A percentile compares a stretch with the other conserved stretches of the same genome.
These are phyloP conservation scores for Termitomyces bulborhizus DNA, from an alignment of 768 basidiomycete genomes.

Conservation along the genomic window DNA sequence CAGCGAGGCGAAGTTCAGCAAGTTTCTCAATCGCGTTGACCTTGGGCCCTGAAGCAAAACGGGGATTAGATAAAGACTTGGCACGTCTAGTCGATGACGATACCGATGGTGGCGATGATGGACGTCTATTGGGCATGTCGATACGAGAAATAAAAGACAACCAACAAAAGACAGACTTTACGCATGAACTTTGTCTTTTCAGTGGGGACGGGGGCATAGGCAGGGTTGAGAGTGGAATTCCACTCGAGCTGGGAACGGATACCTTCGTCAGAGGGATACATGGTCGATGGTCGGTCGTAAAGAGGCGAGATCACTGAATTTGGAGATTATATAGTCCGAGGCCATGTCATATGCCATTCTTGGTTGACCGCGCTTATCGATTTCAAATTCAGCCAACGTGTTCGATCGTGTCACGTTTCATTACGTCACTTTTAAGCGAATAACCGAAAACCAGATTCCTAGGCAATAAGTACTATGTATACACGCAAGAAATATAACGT, in stretches of 20 bases:
- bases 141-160: not conserved
- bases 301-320: conserved; percentile 15
- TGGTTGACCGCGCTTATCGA: conserved; percentile 13
- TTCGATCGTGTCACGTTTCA: conserved; percentile 10
- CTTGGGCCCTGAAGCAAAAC: conserved; percentile 68
- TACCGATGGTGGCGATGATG: conserved; percentile 98
- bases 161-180: conserved; percentile 55
- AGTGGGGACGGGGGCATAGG: conserved; percentile 62
- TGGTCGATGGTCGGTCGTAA: conserved; percentile 19
- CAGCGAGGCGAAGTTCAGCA: conserved; percentile 75
- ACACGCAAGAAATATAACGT: conserved; percentile 17
- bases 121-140: conserved; percentile 55
- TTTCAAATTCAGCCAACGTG: conserved; percentile 1
- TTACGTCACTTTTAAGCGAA: conserved; percentile 3
- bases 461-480: conserved; percentile 21
- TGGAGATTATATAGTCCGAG: conserved; percentile 1
- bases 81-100: conserved; percentile 14
- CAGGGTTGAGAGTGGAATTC: conserved; percentile 77
- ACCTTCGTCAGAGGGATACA: conserved; percentile 49
- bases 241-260: conserved; percentile 87
- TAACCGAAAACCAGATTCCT: not conserved
- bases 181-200: conserved; percentile 82
- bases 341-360: not conserved
- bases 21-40: conserved; percentile 90
- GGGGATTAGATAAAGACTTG: conserved; percentile 3